A percentile compares a stretch with the other conserved stretches of the same genome.
These are phyloP conservation scores for Fusarium nelsonii DNA, from an alignment of 2,329 filamentous ascomycete genomes.

Conservation along the genomic window DNA sequence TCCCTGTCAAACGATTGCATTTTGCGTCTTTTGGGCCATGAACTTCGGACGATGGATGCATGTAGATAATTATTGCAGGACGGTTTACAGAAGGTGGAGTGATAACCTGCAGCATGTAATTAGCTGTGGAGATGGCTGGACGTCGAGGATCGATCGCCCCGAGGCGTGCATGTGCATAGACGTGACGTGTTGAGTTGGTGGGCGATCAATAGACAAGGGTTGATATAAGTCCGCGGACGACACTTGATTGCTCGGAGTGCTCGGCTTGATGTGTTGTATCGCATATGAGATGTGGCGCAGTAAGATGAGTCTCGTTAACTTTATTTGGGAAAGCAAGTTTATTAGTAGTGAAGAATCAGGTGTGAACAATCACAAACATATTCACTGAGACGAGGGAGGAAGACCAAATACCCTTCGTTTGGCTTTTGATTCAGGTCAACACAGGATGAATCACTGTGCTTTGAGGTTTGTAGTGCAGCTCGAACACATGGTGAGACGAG, in stretches of 20 bases:
- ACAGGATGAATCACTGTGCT: background rate
- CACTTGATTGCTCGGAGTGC: background rate
- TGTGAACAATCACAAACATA: background rate
- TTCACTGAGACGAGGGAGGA: background rate
- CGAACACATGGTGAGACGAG: constrained; percentile 15
- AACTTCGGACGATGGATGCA: constrained; percentile 22
- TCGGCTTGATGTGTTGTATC: background rate
- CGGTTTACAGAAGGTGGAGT: constrained; percentile 27
- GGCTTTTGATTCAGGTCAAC: background rate
- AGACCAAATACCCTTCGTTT: background rate
- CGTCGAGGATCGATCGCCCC: constrained; percentile 34
- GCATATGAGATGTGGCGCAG: background rate
- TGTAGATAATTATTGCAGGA: constrained; percentile 28
- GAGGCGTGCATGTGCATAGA: constrained; percentile 6
- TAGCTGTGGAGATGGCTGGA: constrained; percentile 38
- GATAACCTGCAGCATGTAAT: constrained; percentile 35
- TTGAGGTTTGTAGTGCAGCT: background rate
- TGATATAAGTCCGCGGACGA: constrained; percentile 19
- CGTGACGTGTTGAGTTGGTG: constrained; percentile 35
- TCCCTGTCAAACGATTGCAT: background rate
- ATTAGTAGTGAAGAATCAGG: background rate
- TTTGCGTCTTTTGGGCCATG: background rate
- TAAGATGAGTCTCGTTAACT: background rate
- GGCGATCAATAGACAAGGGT: constrained; percentile 33
- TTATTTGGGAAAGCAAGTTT: too few species aligned